Conservation (phyloP, 495 filamentous ascomycete genomes). For the Hypoxylon fragiforme region DNA sequence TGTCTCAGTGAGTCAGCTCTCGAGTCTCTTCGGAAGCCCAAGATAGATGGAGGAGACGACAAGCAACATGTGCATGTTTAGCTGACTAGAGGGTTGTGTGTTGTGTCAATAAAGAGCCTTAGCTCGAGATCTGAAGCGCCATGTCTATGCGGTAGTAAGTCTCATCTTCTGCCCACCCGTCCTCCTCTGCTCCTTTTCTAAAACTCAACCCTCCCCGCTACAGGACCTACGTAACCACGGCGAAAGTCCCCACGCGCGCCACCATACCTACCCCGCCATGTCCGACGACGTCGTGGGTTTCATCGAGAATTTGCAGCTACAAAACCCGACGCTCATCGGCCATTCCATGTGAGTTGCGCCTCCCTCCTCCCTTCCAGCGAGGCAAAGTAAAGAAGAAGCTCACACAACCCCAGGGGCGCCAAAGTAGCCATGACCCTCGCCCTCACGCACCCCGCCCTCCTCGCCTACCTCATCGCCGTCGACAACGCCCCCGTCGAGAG, state of each 20-base stretch:
- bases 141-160: slow-evolving; percentile 81
- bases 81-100: too few species aligned
- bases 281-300: slow-evolving; percentile 85
- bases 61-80: too few species aligned
- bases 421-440: slow-evolving; percentile 93
- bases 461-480: slow-evolving; percentile 75
- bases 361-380: neutral
- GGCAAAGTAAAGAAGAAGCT: slow-evolving; percentile 1
- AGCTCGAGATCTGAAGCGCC: slow-evolving; percentile 76
- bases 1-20: slow-evolving; percentile 79
- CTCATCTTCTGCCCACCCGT: neutral
- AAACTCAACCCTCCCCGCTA: slow-evolving; percentile 8
- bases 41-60: neutral
- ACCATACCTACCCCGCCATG: slow-evolving; percentile 84
- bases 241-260: slow-evolving; percentile 74
- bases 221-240: slow-evolving; percentile 96
- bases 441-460: slow-evolving; percentile 63
- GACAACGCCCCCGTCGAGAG: slow-evolving; percentile 89
- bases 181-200: neutral
- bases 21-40: neutral
- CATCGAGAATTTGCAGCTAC: slow-evolving; percentile 71
- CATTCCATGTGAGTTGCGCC: slow-evolving; percentile 79
- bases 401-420: slow-evolving; percentile 68
- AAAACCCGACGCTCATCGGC: slow-evolving; percentile 76
- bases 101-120: slow-evolving; percentile 60